Evolutionary conservation across 768 basidiomycete genomes (phyloP).

Genomic region (Suillus brevipes): DNA sequence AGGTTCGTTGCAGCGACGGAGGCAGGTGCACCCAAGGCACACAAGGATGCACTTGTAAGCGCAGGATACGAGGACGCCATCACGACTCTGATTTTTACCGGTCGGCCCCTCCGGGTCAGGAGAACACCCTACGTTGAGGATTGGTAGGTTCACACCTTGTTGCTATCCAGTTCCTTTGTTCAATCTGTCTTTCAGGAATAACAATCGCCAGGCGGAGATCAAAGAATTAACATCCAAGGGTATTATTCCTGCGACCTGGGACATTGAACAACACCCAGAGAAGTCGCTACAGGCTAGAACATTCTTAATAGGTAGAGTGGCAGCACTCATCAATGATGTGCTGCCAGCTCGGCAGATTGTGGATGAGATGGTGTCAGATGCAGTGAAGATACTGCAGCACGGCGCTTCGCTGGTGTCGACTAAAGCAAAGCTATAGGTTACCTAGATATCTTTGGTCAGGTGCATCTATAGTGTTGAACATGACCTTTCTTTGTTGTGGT

Average conservation of each 20-base stretch:
- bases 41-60: constrained; percentile 75
- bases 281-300: constrained; percentile 63
- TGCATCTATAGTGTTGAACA: not conserved
- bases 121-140: constrained; percentile 84
- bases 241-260: constrained; percentile 71
- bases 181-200: constrained; percentile 50
- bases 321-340: constrained; percentile 71
- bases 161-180: not conserved
- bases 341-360: constrained; percentile 82
- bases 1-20: constrained; percentile 84
- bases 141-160: constrained; percentile 51
- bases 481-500: not conserved
- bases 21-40: constrained; percentile 78
- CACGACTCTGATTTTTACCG: constrained; percentile 87
- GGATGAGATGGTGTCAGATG: constrained; percentile 73
- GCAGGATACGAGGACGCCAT: constrained; percentile 78
- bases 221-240: constrained; percentile 80
- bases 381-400: constrained; percentile 46
- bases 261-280: constrained; percentile 80
- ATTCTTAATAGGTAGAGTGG: constrained; percentile 86
- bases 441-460: not conserved
- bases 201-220: constrained; percentile 78
- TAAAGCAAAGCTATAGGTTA: constrained; percentile 51
- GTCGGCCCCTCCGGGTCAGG: constrained; percentile 83
- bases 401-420: constrained; percentile 39